Base-by-base conservation (phyloP, 2,329 filamentous ascomycete genomes). In the Aspergillus sp. region DNA sequence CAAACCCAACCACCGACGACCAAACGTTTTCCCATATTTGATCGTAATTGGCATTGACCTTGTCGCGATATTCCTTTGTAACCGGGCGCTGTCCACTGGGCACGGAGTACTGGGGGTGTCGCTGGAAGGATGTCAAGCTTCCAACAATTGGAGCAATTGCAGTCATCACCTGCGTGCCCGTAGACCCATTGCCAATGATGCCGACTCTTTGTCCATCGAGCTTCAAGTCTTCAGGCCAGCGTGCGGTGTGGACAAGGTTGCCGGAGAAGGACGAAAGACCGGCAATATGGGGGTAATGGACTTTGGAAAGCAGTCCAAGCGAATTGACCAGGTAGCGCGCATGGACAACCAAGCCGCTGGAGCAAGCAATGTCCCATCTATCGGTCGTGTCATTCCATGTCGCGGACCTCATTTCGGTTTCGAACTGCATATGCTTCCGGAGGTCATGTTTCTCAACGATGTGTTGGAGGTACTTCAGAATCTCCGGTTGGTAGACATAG, bases 251-350 rank as follows among this genome's bases (percentile, higher is more conserved):
- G 15, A 74, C 56, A 5, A 74, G 53, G 7, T 53, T 47, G 6
- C 73, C 73, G 29, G 63, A 51, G 54, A 73, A 79, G n/a, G 53
- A 56, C 2, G 64, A 42, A 0, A 70, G 39, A 0, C 73, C 74
- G 0, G 66, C 61, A 14, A 77, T 65, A 12, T 64, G 60, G 1
- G 74, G 73, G 61, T 66, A 70, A 32, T 61, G 57, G 53, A 63
- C 70, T 39, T 67, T 66, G 43, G 35, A 33, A 2, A 47, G 35
- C 3, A 43, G 4, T 1, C 49, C 49, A 4, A 45, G 14, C 3
- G 42, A 42, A 1, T 26, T 41, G n/a, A 51, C 15, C 2, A 52
- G 26, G 22, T 43, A 47, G 5, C 32, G 24, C 15, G 29, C 11
- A n/a, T 26, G 27, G 14, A 27, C 13, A 8, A 20, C n/a, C n/a